phyloP scores from a whole-genome alignment of 768 basidiomycete species.

The Pleurotus platypus region DNA sequence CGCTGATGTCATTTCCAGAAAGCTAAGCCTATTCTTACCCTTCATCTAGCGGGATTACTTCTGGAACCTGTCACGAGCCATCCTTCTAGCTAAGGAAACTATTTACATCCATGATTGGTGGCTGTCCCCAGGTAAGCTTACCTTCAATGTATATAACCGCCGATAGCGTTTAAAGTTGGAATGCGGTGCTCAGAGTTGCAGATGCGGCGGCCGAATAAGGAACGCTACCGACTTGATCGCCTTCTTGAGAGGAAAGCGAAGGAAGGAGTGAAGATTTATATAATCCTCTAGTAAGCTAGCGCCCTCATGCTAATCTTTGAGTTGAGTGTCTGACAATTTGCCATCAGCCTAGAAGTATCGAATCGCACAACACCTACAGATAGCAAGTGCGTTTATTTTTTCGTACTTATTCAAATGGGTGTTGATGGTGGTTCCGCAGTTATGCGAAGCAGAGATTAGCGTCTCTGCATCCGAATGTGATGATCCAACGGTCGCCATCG shows the following conservation, averaged over 20 bases:
- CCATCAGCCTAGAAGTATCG: slow-evolving; percentile 84
- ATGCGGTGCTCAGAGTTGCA: slow-evolving; percentile 55
- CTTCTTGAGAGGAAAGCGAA: slow-evolving; percentile 88
- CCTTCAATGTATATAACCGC: neutral
- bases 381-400: slow-evolving; percentile 62
- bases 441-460: slow-evolving; percentile 85
- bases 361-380: slow-evolving; percentile 92
- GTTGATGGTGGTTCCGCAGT: slow-evolving; percentile 27
- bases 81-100: slow-evolving; percentile 79
- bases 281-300: slow-evolving; percentile 82
- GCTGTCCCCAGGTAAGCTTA: slow-evolving; percentile 72
- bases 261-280: slow-evolving; percentile 93
- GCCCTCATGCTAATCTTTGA: too few species aligned
- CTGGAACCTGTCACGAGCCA: slow-evolving; percentile 93
- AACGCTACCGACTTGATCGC: slow-evolving; percentile 81
- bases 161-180: neutral
- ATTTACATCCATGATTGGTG: slow-evolving; percentile 99
- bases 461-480: slow-evolving; percentile 84
- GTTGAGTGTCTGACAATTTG: too few species aligned
- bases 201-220: slow-evolving; percentile 80
- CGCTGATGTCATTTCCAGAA: too few species aligned
- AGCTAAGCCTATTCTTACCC: neutral
- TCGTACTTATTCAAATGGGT: too few species aligned
- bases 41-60: slow-evolving; percentile 84
- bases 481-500: slow-evolving; percentile 95